Conservation (phyloP, 768 basidiomycete species). For the Podaxis sp. region DNA sequence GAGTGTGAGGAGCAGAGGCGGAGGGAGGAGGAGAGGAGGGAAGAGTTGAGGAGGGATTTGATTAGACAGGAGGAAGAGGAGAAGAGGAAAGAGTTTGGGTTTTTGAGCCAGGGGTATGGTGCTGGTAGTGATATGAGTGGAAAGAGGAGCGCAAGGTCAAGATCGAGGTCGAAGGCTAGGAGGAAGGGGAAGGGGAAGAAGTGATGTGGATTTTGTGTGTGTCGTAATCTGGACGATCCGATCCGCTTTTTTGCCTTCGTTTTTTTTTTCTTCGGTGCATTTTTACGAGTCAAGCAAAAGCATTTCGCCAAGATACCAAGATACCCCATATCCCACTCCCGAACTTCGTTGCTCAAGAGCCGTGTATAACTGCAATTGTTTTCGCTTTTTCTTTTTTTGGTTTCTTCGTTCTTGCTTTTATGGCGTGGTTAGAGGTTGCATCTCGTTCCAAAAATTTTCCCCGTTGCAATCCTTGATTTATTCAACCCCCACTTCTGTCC, state of each 20-base stretch:
- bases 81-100: not conserved
- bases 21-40: not conserved
- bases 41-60: slow-evolving; percentile 5
- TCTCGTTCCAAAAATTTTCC: not conserved
- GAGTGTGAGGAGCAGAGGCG: slow-evolving; percentile 3
- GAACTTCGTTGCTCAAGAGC: not conserved
- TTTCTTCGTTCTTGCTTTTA: not conserved
- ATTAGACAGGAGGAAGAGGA: slow-evolving; percentile 12
- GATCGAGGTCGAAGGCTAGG: slow-evolving; percentile 2
- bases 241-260: not conserved
- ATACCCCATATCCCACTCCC: not conserved
- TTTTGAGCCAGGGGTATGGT: not conserved
- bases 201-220: not conserved
- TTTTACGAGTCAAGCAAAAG: not conserved
- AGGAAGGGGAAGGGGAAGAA: slow-evolving; percentile 6
- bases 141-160: slow-evolving; percentile 1
- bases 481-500: not conserved
- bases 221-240: not conserved
- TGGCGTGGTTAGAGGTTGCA: not conserved
- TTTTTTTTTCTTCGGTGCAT: not conserved
- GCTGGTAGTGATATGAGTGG: not conserved
- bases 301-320: not conserved
- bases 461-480: slow-evolving; percentile 1
- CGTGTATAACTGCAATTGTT: not conserved
- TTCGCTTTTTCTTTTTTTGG: not conserved